phyloP scores from a whole-genome alignment of 768 basidiomycete species.

The Boletus subparvulus region DNA sequence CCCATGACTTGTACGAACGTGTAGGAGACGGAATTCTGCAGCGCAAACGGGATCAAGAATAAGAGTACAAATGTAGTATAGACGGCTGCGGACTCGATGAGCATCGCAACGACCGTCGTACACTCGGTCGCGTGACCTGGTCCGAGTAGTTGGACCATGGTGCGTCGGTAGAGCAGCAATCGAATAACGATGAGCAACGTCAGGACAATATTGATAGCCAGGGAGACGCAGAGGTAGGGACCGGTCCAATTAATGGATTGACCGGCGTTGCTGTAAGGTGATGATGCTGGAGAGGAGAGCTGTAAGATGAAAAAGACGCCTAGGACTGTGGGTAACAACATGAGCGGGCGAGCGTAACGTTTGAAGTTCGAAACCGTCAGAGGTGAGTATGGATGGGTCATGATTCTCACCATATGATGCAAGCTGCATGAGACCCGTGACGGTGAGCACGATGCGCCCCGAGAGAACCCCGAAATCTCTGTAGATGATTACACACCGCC shows the following conservation, averaged over 20 bases:
- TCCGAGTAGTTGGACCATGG: slow-evolving; percentile 18
- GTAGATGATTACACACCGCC: slow-evolving; percentile 32
- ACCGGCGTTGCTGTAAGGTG: slow-evolving; percentile 21
- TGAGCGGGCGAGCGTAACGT: not conserved
- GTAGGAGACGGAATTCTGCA: slow-evolving; percentile 27
- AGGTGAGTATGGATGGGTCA: not conserved
- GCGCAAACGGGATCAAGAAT: slow-evolving; percentile 29
- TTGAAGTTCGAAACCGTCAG: not conserved
- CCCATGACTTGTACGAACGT: slow-evolving; percentile 36
- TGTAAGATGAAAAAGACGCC: slow-evolving; percentile 27
- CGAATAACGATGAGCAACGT: slow-evolving; percentile 28
- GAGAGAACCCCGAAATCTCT: slow-evolving; percentile 16
- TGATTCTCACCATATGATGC: slow-evolving; percentile 23
- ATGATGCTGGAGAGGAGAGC: slow-evolving; percentile 27
- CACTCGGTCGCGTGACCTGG: slow-evolving; percentile 24
- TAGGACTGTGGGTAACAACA: slow-evolving; percentile 9
- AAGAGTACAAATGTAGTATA: slow-evolving; percentile 28
- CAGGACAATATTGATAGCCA: slow-evolving; percentile 26
- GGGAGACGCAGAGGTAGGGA: slow-evolving; percentile 29
- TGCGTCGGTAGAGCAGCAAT: slow-evolving; percentile 26
- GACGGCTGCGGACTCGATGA: slow-evolving; percentile 31
- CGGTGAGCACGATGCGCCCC: slow-evolving; percentile 13
- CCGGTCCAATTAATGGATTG: slow-evolving; percentile 24
- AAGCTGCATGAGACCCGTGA: slow-evolving; percentile 26
- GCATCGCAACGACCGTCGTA: slow-evolving; percentile 27